Evolutionary conservation across 108 stramenopile species (phyloP).

Genomic region (Nitzschia inconspicua): DNA sequence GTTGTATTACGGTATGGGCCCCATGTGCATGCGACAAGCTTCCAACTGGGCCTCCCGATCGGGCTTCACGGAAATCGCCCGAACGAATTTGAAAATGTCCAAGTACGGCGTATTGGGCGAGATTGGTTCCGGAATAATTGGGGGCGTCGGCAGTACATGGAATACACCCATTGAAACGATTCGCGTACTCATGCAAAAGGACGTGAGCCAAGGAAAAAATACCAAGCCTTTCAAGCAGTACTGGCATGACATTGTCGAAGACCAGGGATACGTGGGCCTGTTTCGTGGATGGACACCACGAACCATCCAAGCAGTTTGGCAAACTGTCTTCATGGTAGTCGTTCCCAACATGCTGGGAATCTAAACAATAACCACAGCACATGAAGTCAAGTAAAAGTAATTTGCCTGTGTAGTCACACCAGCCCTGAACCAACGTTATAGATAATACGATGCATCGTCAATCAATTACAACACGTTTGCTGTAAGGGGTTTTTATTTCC

Average conservation of each 20-base stretch:
- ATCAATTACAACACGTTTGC: too few relatives aligned
- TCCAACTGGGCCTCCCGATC: slow-evolving; percentile 53
- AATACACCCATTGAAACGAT: slow-evolving; percentile 61
- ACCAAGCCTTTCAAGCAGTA: slow-evolving; percentile 25
- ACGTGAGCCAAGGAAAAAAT: slow-evolving; percentile 30
- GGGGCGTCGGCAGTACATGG: slow-evolving; percentile 52
- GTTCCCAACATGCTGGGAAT: slow-evolving; percentile 56
- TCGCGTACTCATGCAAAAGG: slow-evolving; percentile 37
- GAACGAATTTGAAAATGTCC: slow-evolving; percentile 37
- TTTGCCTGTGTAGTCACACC: too few relatives aligned
- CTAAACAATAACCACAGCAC: too few relatives aligned
- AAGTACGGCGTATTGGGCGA: slow-evolving; percentile 45
- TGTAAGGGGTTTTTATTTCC: too few relatives aligned
- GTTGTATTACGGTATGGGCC: slow-evolving; percentile 27
- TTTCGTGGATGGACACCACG: slow-evolving; percentile 54
- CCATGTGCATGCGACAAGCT: slow-evolving; percentile 48
- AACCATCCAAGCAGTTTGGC: slow-evolving; percentile 52
- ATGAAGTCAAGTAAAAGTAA: too few relatives aligned
- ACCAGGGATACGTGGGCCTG: slow-evolving; percentile 39
- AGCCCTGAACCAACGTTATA: too few relatives aligned
- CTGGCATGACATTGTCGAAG: slow-evolving; percentile 32
- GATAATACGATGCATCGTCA: too few relatives aligned
- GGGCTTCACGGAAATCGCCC: slow-evolving; percentile 40
- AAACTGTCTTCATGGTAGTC: slow-evolving; percentile 59
- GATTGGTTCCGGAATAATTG: slow-evolving; percentile 46